Evolutionary conservation across 163 green algal genomes (phyloP), one percentile per base, ranked within the genome.

Genomic region (Scenedesmus sp.): DNA sequence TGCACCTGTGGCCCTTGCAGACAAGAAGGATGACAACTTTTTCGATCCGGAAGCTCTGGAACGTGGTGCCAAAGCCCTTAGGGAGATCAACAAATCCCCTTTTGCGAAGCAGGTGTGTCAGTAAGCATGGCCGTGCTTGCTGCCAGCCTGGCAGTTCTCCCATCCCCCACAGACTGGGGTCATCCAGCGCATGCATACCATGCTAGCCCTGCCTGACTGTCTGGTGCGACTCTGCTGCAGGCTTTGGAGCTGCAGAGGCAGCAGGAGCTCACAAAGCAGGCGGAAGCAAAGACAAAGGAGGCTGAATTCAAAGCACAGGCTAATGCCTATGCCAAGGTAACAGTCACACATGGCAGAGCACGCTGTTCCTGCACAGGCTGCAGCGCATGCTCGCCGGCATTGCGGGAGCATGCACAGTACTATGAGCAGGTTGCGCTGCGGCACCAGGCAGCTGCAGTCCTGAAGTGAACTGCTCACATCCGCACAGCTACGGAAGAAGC

Each of bases 11-110:
- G 88, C 82, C n/a, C 65, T 89, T 20, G 88, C 88, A 56, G 81
- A 92, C 37, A 95, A 95, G 70, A 90, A 94, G 73, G 87, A 91
- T 30, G 84, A 92, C 22, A 76, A n/a, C 61, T 86, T 96, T n/a
- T 99, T 99, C 87, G 98, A 99, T 93, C 98, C 98, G 18, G 98
- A 99, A 90, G 98, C 97, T 22, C 93, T 99, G 30, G 98, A 99
- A 93, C 93, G 98, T 15, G 98, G 97, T 46, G 98, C 98, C 2
- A 99, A 99, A 93, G 98, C 98, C 22, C 92, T 99, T 37, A 91
- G 98, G 4, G 98, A 99, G 89, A 99, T 99, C 84, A 98, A 99
- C 86, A 92, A 93, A 73, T 99, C 96, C 0, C 94, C 97, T 0
- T 96, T 98, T 81, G 98, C 98, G 0, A 99, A 99, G 92, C 95